Conservation (phyloP, 257 asterid genomes). For the Buddleja alternifolia region DNA sequence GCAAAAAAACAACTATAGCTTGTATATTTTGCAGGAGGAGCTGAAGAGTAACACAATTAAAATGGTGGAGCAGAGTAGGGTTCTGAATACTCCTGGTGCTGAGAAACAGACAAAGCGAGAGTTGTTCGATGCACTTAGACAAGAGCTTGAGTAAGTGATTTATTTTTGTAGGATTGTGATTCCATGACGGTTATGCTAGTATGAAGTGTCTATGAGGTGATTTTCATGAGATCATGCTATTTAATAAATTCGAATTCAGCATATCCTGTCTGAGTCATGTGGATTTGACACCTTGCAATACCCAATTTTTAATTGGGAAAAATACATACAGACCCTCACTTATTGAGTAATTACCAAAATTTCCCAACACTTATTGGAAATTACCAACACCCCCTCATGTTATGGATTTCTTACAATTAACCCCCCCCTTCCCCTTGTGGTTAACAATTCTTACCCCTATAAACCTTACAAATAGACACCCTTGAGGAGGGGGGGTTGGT, state of each 20-base stretch:
- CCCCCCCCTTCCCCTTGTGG: too few relatives aligned
- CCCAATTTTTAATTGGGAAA: slow-evolving; percentile 28
- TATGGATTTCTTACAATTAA: too few relatives aligned
- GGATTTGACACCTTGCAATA: slow-evolving; percentile 14
- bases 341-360: too few relatives aligned
- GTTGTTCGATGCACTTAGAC: slow-evolving; percentile 88
- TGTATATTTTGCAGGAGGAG: slow-evolving; percentile 68
- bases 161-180: slow-evolving; percentile 3
- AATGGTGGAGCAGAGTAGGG: slow-evolving; percentile 99
- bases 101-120: slow-evolving; percentile 97
- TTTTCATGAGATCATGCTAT: too few relatives aligned
- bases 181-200: slow-evolving; percentile 7
- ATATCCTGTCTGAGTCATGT: not conserved
- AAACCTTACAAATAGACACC: too few relatives aligned
- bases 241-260: not conserved
- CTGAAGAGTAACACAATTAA: slow-evolving; percentile 78
- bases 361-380: too few relatives aligned
- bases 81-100: slow-evolving; percentile 88
- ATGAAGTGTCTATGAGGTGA: not conserved
- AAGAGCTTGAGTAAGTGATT: slow-evolving; percentile 84
- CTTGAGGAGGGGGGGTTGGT: too few relatives aligned
- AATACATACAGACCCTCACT: too few relatives aligned
- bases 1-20: not conserved
- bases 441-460: too few relatives aligned
- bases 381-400: too few relatives aligned